phyloP scores from a whole-genome alignment of 148 eudicot genomes.

The Beta vulgaris region DNA sequence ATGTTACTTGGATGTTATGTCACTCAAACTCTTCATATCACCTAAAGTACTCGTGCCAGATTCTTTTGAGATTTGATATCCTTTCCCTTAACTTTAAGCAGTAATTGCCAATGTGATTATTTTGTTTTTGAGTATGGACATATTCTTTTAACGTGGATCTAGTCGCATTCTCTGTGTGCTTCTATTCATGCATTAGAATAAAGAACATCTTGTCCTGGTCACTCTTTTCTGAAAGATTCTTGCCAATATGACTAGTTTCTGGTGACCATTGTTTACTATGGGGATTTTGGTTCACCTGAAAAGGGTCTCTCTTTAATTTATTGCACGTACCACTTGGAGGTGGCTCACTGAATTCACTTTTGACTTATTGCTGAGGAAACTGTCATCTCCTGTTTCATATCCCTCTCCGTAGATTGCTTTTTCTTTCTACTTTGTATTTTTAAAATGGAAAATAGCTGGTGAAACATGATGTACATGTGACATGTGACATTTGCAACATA shows the following conservation, averaged over 20 bases:
- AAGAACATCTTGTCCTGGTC: too few species aligned
- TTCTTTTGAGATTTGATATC: neutral
- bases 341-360: too few species aligned
- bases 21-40: neutral
- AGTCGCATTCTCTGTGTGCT: neutral
- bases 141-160: neutral
- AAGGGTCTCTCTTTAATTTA: too few species aligned
- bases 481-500: too few species aligned
- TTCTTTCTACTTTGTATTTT: too few species aligned
- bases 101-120: too few species aligned
- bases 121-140: too few species aligned
- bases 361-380: neutral
- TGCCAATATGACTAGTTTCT: neutral
- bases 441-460: too few species aligned
- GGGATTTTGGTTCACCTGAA: neutral
- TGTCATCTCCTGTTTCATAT: neutral
- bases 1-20: neutral
- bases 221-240: neutral
- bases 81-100: neutral
- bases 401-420: too few species aligned
- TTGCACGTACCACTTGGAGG: too few species aligned
- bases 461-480: too few species aligned
- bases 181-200: neutral
- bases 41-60: too few species aligned
- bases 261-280: neutral